These are phyloP conservation scores for Akanthomyces muscarius DNA, from an alignment of 2,329 filamentous ascomycete genomes.

Conservation along the genomic window DNA sequence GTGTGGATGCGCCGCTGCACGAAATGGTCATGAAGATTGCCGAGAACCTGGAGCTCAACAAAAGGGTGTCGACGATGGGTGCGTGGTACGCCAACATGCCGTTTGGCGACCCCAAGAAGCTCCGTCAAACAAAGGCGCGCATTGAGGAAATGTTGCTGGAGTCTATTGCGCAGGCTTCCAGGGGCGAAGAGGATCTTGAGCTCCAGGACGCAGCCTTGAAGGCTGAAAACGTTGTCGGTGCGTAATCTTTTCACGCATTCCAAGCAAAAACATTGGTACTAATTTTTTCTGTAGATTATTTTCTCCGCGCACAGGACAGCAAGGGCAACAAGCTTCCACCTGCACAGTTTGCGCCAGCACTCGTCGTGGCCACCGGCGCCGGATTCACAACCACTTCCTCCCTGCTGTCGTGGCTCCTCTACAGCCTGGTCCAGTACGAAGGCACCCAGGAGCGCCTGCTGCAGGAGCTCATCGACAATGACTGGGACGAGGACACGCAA, in stretches of 20 bases:
- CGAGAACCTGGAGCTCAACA: constrained; percentile 51
- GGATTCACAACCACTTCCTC: constrained; percentile 59
- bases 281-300: constrained; percentile 39
- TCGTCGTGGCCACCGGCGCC: constrained; percentile 52
- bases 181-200: constrained; percentile 37
- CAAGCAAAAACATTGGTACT: background rate
- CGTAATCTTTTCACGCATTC: background rate
- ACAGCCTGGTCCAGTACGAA: constrained; percentile 48
- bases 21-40: constrained; percentile 50
- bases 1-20: constrained; percentile 44
- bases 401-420: constrained; percentile 55
- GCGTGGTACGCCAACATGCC: constrained; percentile 54
- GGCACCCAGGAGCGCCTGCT: constrained; percentile 54
- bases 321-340: constrained; percentile 52
- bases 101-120: constrained; percentile 50
- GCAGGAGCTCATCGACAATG: constrained; percentile 53
- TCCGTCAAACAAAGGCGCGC: constrained; percentile 32
- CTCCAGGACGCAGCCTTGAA: constrained; percentile 47
- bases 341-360: constrained; percentile 25
- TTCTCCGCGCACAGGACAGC: constrained; percentile 48
- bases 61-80: constrained; percentile 51
- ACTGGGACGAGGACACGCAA: constrained; percentile 38
- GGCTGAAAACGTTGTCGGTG: constrained; percentile 35
- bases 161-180: constrained; percentile 35
- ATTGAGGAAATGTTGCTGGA: constrained; percentile 36